Evolutionary conservation across 768 basidiomycete genomes (phyloP).

Genomic region (Termitomyces sp.): DNA sequence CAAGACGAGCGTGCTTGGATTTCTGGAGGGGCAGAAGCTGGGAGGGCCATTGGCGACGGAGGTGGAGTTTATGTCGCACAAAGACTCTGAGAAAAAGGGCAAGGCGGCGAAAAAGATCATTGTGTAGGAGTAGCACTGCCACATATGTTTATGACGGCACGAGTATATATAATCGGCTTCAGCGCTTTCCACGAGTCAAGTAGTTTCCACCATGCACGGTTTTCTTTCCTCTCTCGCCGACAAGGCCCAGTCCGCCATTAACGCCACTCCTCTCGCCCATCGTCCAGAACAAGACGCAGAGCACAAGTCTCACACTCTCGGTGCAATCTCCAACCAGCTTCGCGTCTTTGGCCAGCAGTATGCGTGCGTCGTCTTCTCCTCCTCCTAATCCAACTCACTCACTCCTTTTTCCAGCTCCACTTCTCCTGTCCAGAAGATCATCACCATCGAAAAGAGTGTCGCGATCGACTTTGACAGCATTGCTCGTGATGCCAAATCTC

Average conservation of each 20-base stretch:
- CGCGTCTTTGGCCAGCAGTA: conserved; percentile 73
- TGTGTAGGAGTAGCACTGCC: conserved; percentile 33
- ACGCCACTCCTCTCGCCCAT: conserved; percentile 55
- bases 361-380: conserved; percentile 33
- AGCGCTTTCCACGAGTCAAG: background rate
- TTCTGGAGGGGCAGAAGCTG: conserved; percentile 63
- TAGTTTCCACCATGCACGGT: conserved; percentile 42
- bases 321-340: conserved; percentile 65
- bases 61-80: conserved; percentile 92
- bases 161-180: conserved; percentile 7
- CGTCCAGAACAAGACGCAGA: conserved; percentile 29
- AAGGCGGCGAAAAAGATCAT: conserved; percentile 76
- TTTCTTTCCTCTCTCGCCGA: conserved; percentile 67
- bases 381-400: conserved; percentile 2
- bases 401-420: conserved; percentile 37
- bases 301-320: conserved; percentile 52
- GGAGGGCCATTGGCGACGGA: conserved; percentile 88
- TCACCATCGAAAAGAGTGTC: conserved; percentile 73
- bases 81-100: conserved; percentile 93
- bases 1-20: conserved; percentile 87
- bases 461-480: conserved; percentile 68
- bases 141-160: conserved; percentile 12
- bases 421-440: conserved; percentile 68
- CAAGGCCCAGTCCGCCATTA: conserved; percentile 71
- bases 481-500: conserved; percentile 58